Conservation (phyloP, 768 basidiomycete genomes). For the Suillus ampliporus region DNA sequence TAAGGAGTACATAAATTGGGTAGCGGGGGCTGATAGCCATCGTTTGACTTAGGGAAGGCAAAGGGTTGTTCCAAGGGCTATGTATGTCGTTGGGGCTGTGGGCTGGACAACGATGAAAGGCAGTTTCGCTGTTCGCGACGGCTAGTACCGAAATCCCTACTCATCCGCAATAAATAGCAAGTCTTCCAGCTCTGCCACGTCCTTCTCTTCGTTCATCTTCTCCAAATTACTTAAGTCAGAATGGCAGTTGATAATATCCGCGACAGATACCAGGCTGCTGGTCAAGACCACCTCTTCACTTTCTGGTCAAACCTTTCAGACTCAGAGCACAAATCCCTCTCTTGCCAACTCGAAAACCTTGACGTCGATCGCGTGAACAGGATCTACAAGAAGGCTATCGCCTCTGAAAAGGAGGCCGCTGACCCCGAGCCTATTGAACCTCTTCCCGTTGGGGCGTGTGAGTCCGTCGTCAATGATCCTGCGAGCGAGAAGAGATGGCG, state of each 20-base stretch:
- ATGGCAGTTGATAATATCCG: slow-evolving; percentile 66
- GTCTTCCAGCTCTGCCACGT: background rate
- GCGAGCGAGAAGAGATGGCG: slow-evolving; percentile 76
- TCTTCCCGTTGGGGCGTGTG: slow-evolving; percentile 77
- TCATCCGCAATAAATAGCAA: slow-evolving; percentile 12
- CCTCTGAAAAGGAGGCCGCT: slow-evolving; percentile 59
- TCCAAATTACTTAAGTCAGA: slow-evolving; percentile 24
- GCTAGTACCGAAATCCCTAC: slow-evolving; percentile 8
- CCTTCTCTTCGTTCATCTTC: slow-evolving; percentile 5
- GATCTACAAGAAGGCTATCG: slow-evolving; percentile 79
- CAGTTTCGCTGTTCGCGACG: slow-evolving; percentile 7
- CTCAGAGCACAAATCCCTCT: slow-evolving; percentile 65
- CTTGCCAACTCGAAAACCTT: slow-evolving; percentile 75
- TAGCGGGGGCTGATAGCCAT: background rate
- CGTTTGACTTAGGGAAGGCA: background rate
- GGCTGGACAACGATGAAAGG: slow-evolving; percentile 3
- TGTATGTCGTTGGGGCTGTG: slow-evolving; percentile 6
- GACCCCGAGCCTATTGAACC: slow-evolving; percentile 73
- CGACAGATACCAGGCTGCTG: slow-evolving; percentile 74
- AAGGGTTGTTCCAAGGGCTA: background rate
- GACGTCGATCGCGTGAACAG: slow-evolving; percentile 92
- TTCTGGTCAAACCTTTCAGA: slow-evolving; percentile 81
- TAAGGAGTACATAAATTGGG: background rate
- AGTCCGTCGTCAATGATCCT: slow-evolving; percentile 59
- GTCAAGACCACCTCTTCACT: slow-evolving; percentile 87